These are phyloP conservation scores for Verticillium nonalfalfae DNA, from an alignment of 2,329 filamentous ascomycete genomes.

Conservation along the genomic window DNA sequence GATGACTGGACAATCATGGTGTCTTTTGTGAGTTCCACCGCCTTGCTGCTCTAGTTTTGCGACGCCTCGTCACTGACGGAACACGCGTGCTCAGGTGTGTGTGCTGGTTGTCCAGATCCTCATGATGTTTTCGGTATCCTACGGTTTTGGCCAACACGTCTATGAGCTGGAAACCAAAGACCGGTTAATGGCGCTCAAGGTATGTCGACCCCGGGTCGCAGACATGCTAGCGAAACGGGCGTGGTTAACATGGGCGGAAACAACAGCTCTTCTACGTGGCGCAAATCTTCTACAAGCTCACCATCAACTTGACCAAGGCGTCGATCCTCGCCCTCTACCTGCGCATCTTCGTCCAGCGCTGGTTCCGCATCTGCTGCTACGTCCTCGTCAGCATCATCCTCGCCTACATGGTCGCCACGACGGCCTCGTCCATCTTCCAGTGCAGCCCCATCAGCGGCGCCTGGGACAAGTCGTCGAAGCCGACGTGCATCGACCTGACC, in stretches of 20 bases:
- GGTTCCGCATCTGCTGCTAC: slow-evolving; percentile 37
- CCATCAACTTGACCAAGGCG: slow-evolving; percentile 45
- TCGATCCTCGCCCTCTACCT: slow-evolving; percentile 48
- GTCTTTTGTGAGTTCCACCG: slow-evolving; percentile 26
- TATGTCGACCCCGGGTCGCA: slow-evolving; percentile 5
- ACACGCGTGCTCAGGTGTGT: slow-evolving; percentile 20
- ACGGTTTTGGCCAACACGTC: slow-evolving; percentile 36
- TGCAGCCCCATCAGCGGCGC: slow-evolving; percentile 39
- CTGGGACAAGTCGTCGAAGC: slow-evolving; percentile 34
- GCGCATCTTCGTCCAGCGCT: slow-evolving; percentile 39
- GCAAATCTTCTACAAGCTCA: slow-evolving; percentile 48
- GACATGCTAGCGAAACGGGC: no score
- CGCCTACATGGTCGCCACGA: slow-evolving; percentile 38
- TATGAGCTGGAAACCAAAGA: slow-evolving; percentile 23
- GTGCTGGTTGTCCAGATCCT: slow-evolving; percentile 26
- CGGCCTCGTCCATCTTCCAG: slow-evolving; percentile 39
- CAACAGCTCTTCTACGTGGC: slow-evolving; percentile 42
- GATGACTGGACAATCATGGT: slow-evolving; percentile 36
- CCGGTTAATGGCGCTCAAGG: slow-evolving; percentile 29
- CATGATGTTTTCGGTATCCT: slow-evolving; percentile 32
- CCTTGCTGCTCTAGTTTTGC: background rate
- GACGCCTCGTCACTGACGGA: background rate
- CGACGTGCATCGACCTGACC: slow-evolving; percentile 37
- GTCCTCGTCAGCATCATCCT: slow-evolving; percentile 32
- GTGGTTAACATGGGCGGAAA: background rate